Conservation (phyloP, 139 green algal genomes). For the Medakamo hakoo region DNA sequence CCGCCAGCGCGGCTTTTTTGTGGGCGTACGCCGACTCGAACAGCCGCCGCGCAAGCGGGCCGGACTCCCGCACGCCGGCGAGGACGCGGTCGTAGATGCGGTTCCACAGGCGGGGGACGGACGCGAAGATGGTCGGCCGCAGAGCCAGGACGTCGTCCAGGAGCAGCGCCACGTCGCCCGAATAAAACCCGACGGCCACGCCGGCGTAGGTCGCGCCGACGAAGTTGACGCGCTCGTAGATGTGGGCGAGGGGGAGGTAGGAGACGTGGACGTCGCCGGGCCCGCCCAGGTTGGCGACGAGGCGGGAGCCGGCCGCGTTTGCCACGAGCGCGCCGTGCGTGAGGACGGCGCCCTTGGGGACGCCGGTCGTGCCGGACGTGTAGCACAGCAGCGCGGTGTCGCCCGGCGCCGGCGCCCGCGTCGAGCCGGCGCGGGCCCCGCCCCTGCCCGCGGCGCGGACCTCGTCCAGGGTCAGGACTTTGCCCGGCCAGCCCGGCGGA, state of each 20-base stretch:
- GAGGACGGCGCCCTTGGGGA: constrained; percentile 78
- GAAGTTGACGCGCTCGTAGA: constrained; percentile 77
- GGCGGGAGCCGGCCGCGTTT: constrained; percentile 28
- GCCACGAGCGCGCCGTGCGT: constrained; percentile 65
- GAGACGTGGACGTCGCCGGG: constrained; percentile 57
- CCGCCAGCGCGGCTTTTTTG: constrained; percentile 47
- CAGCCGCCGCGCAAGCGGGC: constrained; percentile 39
- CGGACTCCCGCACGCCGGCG: constrained; percentile 23
- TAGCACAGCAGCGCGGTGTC: constrained; percentile 90
- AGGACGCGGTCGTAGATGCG: constrained; percentile 87
- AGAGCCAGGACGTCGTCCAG: constrained; percentile 60
- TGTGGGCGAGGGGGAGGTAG: constrained; percentile 88
- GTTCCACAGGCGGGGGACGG: constrained; percentile 90
- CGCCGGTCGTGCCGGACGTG: constrained; percentile 77
- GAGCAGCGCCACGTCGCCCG: constrained; percentile 2
- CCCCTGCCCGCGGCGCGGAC: constrained; percentile 40
- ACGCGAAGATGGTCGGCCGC: constrained; percentile 63
- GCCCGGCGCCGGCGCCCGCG: constrained; percentile 38
- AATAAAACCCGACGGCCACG: constrained; percentile 64
- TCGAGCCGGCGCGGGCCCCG: constrained; percentile 55
- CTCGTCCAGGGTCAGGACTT: constrained; percentile 42
- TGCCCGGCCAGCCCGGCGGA: constrained; percentile 16
- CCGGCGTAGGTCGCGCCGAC: constrained; percentile 38
- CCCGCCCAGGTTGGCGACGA: constrained; percentile 4
- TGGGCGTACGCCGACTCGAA: constrained; percentile 59